Evolutionary conservation across 2,329 filamentous ascomycete genomes (phyloP), one percentile per base, ranked within the genome.

Genomic region (Pestalotiopsis sp.): DNA sequence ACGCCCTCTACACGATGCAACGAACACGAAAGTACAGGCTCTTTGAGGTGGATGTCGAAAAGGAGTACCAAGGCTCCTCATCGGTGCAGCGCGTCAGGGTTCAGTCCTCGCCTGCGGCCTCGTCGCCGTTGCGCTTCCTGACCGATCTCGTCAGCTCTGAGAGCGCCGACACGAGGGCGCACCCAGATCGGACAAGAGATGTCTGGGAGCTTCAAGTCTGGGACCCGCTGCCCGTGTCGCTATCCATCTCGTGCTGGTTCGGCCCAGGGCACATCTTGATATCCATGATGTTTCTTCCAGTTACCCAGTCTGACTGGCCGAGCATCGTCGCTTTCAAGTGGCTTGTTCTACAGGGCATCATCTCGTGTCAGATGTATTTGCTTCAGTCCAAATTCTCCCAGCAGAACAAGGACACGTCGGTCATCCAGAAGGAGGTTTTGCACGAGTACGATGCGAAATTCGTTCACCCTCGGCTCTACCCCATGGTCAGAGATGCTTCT

Each of bases 371-470:
- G 78, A 86, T 98, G 71, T 86, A 89, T 65, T 83, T 93, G 38
- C 82, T 98, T 63, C 90, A 92, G 69, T 86, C 86, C 2, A 89
- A 86, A 40, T 98, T 95, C 79, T 86, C 88, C 3, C 94, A 95
- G 77, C 94, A 98, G 78, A 89, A 88, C 69, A 97, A 94, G 77
- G 96, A 99, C 78, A 89, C 88, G 1, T 86, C 90, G 2, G 86
- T 98, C 60, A 92, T 99, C 68, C 94, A 97, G 73, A 94, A 92
- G 73, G 93, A 98, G 79, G 95, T 98, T 4, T 86, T 98, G 80
- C 91, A 94, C 77, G 96, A 99, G 80, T 99, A 99, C 77, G 94
- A 98, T 77, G 93, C 89, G 73, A 99, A 99, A 81, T 98, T 92
- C 75, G 96, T 99, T 1, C 94, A 97, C 75, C 96, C 96, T 2